Base-by-base conservation (phyloP, 1,284 basidiomycete species). In the Puccinia triticina region DNA sequence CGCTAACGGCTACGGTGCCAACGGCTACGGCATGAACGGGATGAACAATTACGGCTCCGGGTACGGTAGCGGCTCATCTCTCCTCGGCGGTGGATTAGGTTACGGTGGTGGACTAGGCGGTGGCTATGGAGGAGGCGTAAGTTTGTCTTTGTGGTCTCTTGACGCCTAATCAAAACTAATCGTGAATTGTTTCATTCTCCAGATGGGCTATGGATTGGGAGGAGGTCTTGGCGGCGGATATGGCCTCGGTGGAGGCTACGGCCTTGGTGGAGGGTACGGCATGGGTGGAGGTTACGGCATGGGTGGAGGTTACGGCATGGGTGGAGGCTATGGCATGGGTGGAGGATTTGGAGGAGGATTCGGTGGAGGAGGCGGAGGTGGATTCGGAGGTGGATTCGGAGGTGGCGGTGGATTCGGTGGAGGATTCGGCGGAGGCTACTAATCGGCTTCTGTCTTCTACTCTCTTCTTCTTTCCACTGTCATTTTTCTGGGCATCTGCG, bases 351-450 rank as follows among this genome's bases (percentile, higher is more conserved):
- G 64, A n/a, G 64, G 64, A 14, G 64, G 64, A 12, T 66, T 18
- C 23, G 37, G 37, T 43, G 29, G 32, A 7, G 64, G 64, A 12
- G 11, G 10, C 10, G 37, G 37, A n/a, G 64, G 64, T 37, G 64
- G 29, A 7, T 43, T 29, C 23, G 59, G 59, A 11, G 59, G 55
- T 26, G 55, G 55, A 11, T 57, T 18, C 55, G 55, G 55, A 43
- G 40, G 40, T 43, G 40, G 55, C 43, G 59, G 43, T 80, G 50
- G 53, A 73, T 18, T 21, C 72, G 53, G 26, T 55, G 21, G 29
- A 73, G 78, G 16, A 69, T 73, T 72, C 67, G 50, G 61, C n/a
- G 55, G 50, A 21, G 14, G 55, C 55, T 57, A 57, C 10, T 57
- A n/a, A 10, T n/a, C 55, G 7, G 23, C 26, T 18, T 57, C n/a